Conservation (phyloP, 2,329 filamentous ascomycete species). For the Aspergillus melleus region DNA sequence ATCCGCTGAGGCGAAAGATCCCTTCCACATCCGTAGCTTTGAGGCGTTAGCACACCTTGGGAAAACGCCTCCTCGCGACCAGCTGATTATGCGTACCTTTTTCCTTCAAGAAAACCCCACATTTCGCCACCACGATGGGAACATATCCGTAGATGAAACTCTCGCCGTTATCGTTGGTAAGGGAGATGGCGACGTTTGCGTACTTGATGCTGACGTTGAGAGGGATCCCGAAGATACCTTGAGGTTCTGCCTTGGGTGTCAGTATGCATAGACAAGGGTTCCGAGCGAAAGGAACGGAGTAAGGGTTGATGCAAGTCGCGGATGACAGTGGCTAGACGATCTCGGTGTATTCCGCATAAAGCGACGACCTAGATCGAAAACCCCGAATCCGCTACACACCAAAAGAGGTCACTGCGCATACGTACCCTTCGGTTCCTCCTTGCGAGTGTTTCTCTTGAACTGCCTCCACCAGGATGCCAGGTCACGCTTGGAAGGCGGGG, state of each 20-base stretch:
- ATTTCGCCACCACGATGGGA: conserved; percentile 97
- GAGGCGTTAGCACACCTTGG: conserved; percentile 23
- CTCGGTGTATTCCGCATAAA: neutral
- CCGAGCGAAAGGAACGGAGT: neutral
- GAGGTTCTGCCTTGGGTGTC: conserved; percentile 40
- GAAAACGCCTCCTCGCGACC: neutral
- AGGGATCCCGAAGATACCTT: conserved; percentile 91
- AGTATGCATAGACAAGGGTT: neutral
- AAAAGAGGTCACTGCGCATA: neutral
- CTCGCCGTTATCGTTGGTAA: conserved; percentile 86
- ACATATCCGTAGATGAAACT: conserved; percentile 99
- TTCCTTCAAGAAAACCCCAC: conserved; percentile 94
- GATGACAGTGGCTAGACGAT: neutral
- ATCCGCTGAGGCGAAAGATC: conserved; percentile 93
- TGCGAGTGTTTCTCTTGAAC: conserved; percentile 73
- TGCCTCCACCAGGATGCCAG: conserved; percentile 96
- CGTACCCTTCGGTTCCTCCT: conserved; percentile 61
- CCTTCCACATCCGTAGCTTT: conserved; percentile 90
- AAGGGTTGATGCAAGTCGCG: neutral
- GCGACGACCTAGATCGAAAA: neutral
- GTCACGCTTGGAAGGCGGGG: conserved; percentile 81
- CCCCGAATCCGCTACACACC: neutral
- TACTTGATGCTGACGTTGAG: conserved; percentile 94
- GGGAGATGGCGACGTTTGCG: conserved; percentile 95
- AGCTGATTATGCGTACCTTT: conserved; percentile 68